Evolutionary conservation across 352 stramenopile genomes (phyloP).

Genomic region (Phytophthora meadii): DNA sequence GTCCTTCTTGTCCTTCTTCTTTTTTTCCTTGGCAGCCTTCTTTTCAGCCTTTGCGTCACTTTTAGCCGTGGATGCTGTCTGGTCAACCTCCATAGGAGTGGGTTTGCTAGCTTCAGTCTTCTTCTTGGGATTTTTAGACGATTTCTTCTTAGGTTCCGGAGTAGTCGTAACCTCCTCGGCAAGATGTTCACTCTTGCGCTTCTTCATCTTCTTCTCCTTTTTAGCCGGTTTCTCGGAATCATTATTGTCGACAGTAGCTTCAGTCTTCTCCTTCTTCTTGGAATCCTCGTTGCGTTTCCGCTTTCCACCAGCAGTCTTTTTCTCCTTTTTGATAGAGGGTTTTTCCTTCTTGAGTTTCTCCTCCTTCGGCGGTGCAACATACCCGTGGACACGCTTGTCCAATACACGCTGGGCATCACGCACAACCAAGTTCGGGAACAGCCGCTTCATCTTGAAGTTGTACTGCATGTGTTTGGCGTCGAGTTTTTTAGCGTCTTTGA

Average conservation of each 20-base stretch:
- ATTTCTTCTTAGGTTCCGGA: conserved; percentile 28
- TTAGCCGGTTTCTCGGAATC: conserved; percentile 25
- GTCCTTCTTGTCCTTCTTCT: conserved; percentile 37
- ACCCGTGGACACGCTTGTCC: conserved; percentile 86
- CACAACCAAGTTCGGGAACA: conserved; percentile 84
- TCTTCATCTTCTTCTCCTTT: conserved; percentile 44
- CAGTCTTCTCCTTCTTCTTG: conserved; percentile 15
- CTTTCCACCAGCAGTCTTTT: conserved; percentile 33
- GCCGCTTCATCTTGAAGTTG: conserved; percentile 90
- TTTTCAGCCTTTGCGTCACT: conserved; percentile 33
- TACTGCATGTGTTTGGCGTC: conserved; percentile 89
- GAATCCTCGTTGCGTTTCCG: conserved; percentile 31
- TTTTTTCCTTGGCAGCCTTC: conserved; percentile 38
- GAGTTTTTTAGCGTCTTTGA: conserved; percentile 71
- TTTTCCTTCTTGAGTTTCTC: conserved; percentile 46
- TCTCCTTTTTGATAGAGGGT: conserved; percentile 30
- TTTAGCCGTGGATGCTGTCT: conserved; percentile 17
- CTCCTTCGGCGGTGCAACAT: conserved; percentile 76
- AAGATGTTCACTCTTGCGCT: conserved; percentile 31
- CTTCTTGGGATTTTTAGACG: conserved; percentile 32
- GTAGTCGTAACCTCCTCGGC: conserved; percentile 14
- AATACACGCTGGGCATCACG: conserved; percentile 78
- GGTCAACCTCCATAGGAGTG: conserved; percentile 36
- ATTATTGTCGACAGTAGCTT: conserved; percentile 3
- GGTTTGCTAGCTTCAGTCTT: conserved; percentile 6